Base-by-base conservation (phyloP, 2,329 filamentous ascomycete species). In the Trichoderma guizhouense region DNA sequence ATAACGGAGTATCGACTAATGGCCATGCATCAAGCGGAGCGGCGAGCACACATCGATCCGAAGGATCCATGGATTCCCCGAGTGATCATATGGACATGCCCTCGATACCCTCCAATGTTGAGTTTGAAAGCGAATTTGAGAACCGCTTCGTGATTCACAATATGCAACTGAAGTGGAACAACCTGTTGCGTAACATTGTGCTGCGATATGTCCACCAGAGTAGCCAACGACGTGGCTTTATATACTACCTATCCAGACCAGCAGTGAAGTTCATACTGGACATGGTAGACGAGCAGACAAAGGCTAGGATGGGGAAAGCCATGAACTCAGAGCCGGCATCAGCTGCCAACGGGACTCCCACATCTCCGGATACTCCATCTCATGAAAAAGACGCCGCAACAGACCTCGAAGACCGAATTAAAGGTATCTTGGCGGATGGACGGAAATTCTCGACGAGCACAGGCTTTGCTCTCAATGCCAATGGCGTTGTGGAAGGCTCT, bases 91-190 rank as follows among this genome's bases (percentile, higher is more conserved):
- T 92, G 68, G 90, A 93, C 74, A 87, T 91, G 2, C 89, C 91
- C 3, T 89, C 91, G 0, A 87, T 91, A 2, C 89, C 91, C 3
- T 89, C 91, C 1, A 88, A 91, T 4, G 89, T 92, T 18, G 94
- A 98, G 75, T 95, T 95, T 75, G 91, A 93, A 63, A 97, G 93
- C 80, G 95, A 98, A 79, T 99, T 98, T 85, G 96, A 97, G 80
- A 99, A 99, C 79, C 92, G 96, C 2, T 99, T 99, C 84, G 95
- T 98, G 76, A 92, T 99, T 67, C 96, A 99, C 84, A 99, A 99
- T 77, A 89, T 97, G 79, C 96, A 99, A 78, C 85, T 99, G 71
- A 99, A 99, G 81, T 99, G 96, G 96, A 98, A 97, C 83, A 99
- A 99, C 77, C 89, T 95, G 12, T 83, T 99, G 47, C 90, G 96